Base-by-base conservation (phyloP, 495 filamentous ascomycete genomes). In the Neurospora africana region DNA sequence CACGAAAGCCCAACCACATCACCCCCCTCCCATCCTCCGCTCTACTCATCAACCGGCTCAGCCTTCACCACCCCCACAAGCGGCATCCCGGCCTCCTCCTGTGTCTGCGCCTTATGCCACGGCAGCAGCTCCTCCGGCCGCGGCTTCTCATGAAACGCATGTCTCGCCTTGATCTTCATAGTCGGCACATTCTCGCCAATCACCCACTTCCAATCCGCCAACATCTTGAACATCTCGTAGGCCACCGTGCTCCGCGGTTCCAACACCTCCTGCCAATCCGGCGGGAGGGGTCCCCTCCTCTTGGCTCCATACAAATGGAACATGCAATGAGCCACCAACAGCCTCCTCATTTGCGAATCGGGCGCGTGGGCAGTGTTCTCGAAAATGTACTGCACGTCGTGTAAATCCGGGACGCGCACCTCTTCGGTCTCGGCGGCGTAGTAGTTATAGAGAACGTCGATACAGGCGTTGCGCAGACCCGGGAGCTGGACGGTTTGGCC, bases 181-280 rank as follows among this genome's bases (percentile, higher is more conserved):
- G 69, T 73, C 17, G 77, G 77, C 1, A 74, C 73, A 33, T 77
- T 77, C 17, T 37, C 33, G 13, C 75, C 76, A 53, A 79, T 77
- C 43, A 30, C n/a, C 78, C 76, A 80, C 40, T 69, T 67, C 78
- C 78, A 80, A 27, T 80, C 78, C 47, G 36, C 36, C 5, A 80
- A 73, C 78, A 80, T 80, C 23, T 38, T 27, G 68, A 78, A 39
- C 39, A 79, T 69, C 7, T 70, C 69, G 40, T 27, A 74, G 15
- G 65, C 71, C 21, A 80, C 72, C 11, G 69, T 69, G 37, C 39
- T 36, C 30, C 69, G 21, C 0, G 19, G 23, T 8, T 17, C 19
- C 19, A 77, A 35, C 1, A 78, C 70, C 35, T 70, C 53, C 61
- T 30, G 36, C 78, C 77, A 79, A 11, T 76, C 76, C 3, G 37